Evolutionary conservation across 202 grass and related monocot genomes (phyloP), one percentile per base, ranked within the genome.

Genomic region (Sporobolus alterniflorus): DNA sequence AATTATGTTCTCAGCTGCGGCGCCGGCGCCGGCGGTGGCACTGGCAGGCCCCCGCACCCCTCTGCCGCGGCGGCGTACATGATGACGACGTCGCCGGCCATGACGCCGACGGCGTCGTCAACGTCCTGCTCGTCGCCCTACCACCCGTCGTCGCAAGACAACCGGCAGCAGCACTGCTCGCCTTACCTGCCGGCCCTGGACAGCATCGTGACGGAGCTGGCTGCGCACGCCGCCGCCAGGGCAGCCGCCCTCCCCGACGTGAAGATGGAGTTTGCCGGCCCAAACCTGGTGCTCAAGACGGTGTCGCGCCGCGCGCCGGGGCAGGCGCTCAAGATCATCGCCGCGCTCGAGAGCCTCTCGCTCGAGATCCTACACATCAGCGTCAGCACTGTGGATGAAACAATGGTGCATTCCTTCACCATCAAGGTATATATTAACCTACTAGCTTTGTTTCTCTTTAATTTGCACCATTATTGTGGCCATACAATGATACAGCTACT

Each of bases 331-430:
- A 97, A 84, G 81, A 94, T 97, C 77, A 89, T 93, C 50, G 79
- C 89, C 11, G 84, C 82, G 13, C 91, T 97, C n/a, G 91, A 94
- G 77, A 85, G 13, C 13, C 94, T 97, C 26, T 84, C 94, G 20
- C 84, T 97, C 48, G 89, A 97, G 84, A 88, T 97, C 75, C 94
- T 97, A 40, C 86, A 97, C 65, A 89, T 83, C 52, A 91, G 78
- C 77, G 83, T 97, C 36, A 88, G 67, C 78, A 90, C 81, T 32
- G 71, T 93, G 13, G 84, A 94, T 43, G 86, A 93, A n/a, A 84
- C 84, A 30, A 87, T 90, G 78, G 51, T 97, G 61, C 92, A 91
- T 75, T 97, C 94, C 18, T 97, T 97, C 78, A 97, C 91, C 51
- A 88, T 97, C 60, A 97, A 97, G 91, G 94, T 97, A 89, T 32